Conservation (phyloP, 108 stramenopile genomes). For the Fragilariopsis cylindrus region DNA sequence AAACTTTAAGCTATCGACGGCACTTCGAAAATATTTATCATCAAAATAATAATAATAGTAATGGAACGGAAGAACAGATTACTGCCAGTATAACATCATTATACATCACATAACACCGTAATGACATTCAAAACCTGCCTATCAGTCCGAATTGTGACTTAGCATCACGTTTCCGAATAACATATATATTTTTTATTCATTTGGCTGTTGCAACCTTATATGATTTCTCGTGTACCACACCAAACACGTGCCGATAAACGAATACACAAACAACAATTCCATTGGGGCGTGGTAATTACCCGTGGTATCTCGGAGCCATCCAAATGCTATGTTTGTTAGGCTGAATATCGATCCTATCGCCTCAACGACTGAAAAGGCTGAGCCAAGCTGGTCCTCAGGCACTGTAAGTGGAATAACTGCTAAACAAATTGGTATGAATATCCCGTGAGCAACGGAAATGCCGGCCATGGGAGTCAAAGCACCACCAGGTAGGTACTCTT, state of each 20-base stretch:
- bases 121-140: no score
- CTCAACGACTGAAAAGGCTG: conserved; percentile 12
- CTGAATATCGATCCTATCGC: conserved; percentile 5
- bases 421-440: conserved; percentile 1
- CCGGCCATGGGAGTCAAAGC: conserved; percentile 1
- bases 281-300: conserved; percentile 5
- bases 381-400: background rate
- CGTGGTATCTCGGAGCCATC: conserved; percentile 1
- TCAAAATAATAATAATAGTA: no score
- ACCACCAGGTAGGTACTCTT: background rate
- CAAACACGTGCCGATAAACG: background rate
- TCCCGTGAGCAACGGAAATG: conserved; percentile 7
- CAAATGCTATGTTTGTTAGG: conserved; percentile 3
- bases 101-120: no score
- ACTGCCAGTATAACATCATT: no score
- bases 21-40: background rate
- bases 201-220: background rate
- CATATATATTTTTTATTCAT: no score
- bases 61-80: no score
- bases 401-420: conserved; percentile 8
- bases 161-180: no score
- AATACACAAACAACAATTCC: background rate
- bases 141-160: no score
- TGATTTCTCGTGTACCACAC: background rate
- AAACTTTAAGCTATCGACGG: background rate